Evolutionary conservation across 2,329 filamentous ascomycete genomes (phyloP).

Genomic region (Paracoccidioides lutzii): DNA sequence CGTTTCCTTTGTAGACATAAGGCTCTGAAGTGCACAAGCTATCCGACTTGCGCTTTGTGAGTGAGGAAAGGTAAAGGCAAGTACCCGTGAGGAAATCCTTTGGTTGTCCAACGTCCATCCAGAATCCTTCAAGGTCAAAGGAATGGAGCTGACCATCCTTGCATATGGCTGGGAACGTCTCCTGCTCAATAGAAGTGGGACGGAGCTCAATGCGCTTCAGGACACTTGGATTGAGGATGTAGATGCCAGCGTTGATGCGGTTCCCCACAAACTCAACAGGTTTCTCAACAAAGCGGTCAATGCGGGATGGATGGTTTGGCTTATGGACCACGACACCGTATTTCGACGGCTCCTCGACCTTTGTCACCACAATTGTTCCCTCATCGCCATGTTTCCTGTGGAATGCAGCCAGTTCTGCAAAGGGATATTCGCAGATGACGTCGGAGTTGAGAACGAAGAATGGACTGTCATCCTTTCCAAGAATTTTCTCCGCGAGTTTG

Average conservation of each 20-base stretch:
- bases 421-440: conserved; percentile 95
- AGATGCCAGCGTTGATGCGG: conserved; percentile 96
- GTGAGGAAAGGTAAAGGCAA: conserved; percentile 86
- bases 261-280: conserved; percentile 97
- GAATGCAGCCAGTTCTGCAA: conserved; percentile 78
- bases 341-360: conserved; percentile 97
- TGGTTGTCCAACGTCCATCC: conserved; percentile 98
- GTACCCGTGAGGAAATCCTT: conserved; percentile 97
- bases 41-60: conserved; percentile 82
- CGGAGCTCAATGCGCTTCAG: conserved; percentile 87
- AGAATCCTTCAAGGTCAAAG: conserved; percentile 93
- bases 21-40: conserved; percentile 64
- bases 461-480: conserved; percentile 83
- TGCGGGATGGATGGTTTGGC: conserved; percentile 75
- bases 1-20: conserved; percentile 85
- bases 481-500: conserved; percentile 84
- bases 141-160: conserved; percentile 84
- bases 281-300: conserved; percentile 99
- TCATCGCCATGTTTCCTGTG: conserved; percentile 89
- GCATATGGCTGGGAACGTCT: conserved; percentile 92
- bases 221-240: conserved; percentile 89
- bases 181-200: conserved; percentile 95
- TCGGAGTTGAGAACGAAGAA: conserved; percentile 99
- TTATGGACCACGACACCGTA: conserved; percentile 98
- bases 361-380: conserved; percentile 95